These are phyloP conservation scores for Phytophthora melonis DNA, from an alignment of 352 stramenopile species.

Conservation along the genomic window DNA sequence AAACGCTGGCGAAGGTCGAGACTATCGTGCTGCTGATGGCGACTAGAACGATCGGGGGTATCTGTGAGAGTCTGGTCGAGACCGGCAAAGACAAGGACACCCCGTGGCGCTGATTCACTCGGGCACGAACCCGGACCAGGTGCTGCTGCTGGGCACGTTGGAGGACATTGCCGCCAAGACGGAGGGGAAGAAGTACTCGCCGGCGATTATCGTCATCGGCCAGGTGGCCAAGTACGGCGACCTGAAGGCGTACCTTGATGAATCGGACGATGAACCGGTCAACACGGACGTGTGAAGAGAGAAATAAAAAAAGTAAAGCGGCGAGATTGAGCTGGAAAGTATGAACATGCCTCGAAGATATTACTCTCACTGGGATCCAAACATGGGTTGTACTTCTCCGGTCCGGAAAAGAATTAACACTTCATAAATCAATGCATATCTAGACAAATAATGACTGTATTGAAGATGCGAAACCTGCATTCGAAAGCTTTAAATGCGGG, in stretches of 20 bases:
- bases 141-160: constrained; percentile 60
- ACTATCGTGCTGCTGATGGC: constrained; percentile 72
- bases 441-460: too few species aligned
- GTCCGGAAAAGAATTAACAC: too few species aligned
- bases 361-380: constrained; percentile 16
- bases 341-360: constrained; percentile 14
- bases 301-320: neutral
- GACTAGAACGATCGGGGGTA: constrained; percentile 58
- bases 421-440: too few species aligned
- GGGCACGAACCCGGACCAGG: constrained; percentile 64
- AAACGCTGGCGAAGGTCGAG: constrained; percentile 53
- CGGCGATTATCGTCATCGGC: constrained; percentile 74
- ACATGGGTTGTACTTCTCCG: constrained; percentile 2
- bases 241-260: constrained; percentile 62
- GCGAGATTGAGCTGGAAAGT: neutral
- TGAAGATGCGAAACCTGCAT: too few species aligned
- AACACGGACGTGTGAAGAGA: constrained; percentile 43
- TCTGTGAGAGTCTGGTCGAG: constrained; percentile 55
- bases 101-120: constrained; percentile 73
- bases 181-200: constrained; percentile 69
- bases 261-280: constrained; percentile 45
- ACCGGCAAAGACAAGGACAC: constrained; percentile 44
- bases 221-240: constrained; percentile 68
- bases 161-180: constrained; percentile 58
- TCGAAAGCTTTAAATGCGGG: too few species aligned